Evolutionary conservation across 2,329 filamentous ascomycete genomes (phyloP).

Genomic region (Massarina eburnea): DNA sequence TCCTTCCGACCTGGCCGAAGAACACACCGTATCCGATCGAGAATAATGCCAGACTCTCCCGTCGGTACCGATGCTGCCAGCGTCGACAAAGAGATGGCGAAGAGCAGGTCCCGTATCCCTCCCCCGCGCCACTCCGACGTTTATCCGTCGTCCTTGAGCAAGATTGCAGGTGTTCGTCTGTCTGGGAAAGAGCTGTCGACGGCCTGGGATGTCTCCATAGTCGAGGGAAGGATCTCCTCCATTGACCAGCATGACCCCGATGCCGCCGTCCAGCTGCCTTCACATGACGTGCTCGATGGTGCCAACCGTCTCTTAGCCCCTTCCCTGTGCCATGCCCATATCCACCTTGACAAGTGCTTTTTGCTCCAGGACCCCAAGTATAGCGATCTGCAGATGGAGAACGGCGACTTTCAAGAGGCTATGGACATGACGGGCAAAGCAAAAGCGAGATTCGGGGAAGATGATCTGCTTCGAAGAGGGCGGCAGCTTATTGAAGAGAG

Average conservation of each 20-base stretch:
- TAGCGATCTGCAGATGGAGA: conserved; percentile 59
- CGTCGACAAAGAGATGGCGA: conserved; percentile 5
- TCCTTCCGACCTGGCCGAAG: neutral
- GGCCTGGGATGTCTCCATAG: conserved; percentile 42
- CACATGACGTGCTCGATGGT: conserved; percentile 44
- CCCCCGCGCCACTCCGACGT: conserved; percentile 16
- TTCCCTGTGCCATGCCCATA: conserved; percentile 69
- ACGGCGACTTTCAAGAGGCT: conserved; percentile 68
- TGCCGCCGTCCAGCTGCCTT: neutral
- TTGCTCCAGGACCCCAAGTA: conserved; percentile 62
- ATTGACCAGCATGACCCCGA: conserved; percentile 32
- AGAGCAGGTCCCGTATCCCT: conserved; percentile 7
- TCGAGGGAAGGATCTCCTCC: conserved; percentile 35
- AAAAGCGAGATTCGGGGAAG: conserved; percentile 62
- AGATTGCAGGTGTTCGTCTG: conserved; percentile 39
- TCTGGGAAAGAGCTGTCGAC: conserved; percentile 30
- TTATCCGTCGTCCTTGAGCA: conserved; percentile 21
- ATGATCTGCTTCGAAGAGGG: conserved; percentile 66
- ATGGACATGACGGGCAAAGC: conserved; percentile 60
- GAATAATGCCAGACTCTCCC: conserved; percentile 34
- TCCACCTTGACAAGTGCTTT: conserved; percentile 71
- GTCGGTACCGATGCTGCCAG: conserved; percentile 8
- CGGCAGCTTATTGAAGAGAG: conserved; percentile 67
- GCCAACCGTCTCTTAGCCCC: conserved; percentile 51
- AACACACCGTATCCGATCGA: neutral